These are phyloP conservation scores for Lotus japonicus DNA, from an alignment of 306 rosid species.

Conservation along the genomic window DNA sequence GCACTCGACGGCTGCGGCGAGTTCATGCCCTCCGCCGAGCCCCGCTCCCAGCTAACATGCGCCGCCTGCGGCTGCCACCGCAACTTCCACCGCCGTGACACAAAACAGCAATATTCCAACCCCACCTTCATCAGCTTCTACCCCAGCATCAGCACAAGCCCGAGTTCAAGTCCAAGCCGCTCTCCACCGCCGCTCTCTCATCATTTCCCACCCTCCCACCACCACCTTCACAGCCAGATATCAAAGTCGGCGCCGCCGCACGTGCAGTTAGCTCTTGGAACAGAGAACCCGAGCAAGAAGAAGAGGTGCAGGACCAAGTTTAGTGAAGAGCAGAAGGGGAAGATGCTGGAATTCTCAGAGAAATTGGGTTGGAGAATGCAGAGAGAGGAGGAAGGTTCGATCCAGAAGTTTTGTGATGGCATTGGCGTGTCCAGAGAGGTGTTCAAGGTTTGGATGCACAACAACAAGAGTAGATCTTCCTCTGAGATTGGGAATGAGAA, in stretches of 20 bases:
- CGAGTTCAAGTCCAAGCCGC: conserved; percentile 29
- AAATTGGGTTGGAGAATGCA: conserved; percentile 65
- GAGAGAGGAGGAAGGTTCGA: conserved; percentile 36
- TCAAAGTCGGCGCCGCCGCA: conserved; percentile 17
- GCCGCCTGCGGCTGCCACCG: conserved; percentile 95
- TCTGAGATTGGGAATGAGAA: conserved; percentile 7
- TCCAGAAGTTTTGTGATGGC: conserved; percentile 49
- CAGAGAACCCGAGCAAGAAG: conserved; percentile 15
- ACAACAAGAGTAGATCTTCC: conserved; percentile 45
- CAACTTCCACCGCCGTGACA: conserved; percentile 82
- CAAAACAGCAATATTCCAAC: conserved; percentile 1
- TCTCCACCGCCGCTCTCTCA: conserved; percentile 65
- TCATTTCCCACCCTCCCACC: conserved; percentile 50
- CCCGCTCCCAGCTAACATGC: conserved; percentile 64
- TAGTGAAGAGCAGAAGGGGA: conserved; percentile 63
- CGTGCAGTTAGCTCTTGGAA: conserved; percentile 37
- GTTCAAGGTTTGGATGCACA: conserved; percentile 87
- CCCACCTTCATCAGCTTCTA: conserved; percentile 27
- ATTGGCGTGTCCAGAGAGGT: conserved; percentile 51
- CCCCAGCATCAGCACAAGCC: conserved; percentile 28
- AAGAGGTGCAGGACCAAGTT: conserved; percentile 71
- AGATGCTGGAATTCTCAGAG: conserved; percentile 56
- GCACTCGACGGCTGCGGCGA: conserved; percentile 88
- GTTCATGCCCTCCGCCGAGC: conserved; percentile 60
- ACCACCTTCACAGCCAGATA: neutral